Percentiles rank a stretch among this genome's conserved stretches.
phyloP scores from a whole-genome alignment of 1,139 yeast genomes.

The Taphrina communis region DNA sequence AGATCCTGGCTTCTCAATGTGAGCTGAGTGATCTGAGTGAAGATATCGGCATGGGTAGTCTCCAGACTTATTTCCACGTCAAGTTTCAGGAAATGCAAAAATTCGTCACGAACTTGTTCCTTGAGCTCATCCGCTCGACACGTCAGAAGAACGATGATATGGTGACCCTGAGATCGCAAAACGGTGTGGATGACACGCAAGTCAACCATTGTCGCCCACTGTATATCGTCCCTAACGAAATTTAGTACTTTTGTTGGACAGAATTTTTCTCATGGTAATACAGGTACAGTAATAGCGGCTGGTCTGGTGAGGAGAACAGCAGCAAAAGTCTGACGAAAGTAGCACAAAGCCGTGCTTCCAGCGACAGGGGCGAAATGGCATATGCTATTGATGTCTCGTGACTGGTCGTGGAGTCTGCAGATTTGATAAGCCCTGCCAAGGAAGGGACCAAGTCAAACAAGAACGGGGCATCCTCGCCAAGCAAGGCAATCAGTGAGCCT shows the following conservation, averaged over 20 bases:
- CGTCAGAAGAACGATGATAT: neutral
- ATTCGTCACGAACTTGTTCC: neutral
- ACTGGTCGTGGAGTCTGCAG: neutral
- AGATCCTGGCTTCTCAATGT: neutral
- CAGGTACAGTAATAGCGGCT: slow-evolving; percentile 16
- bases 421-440: neutral
- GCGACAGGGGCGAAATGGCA: slow-evolving; percentile 2
- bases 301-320: neutral
- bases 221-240: slow-evolving; percentile 24
- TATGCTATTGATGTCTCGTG: neutral
- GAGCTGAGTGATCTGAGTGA: slow-evolving; percentile 5
- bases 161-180: neutral
- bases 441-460: neutral
- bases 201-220: slow-evolving; percentile 12
- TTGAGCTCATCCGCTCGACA: slow-evolving; percentile 2
- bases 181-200: slow-evolving; percentile 6
- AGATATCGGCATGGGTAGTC: neutral
- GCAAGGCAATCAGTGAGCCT: neutral
- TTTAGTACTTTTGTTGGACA: too few species aligned
- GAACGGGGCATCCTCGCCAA: slow-evolving; percentile 20
- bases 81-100: neutral
- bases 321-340: slow-evolving; percentile 3
- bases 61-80: slow-evolving; percentile 7
- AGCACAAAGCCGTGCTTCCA: slow-evolving; percentile 15
- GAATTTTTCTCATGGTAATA: too few species aligned